Evolutionary conservation across 2,329 filamentous ascomycete species (phyloP), one percentile per base, ranked within the genome.

Genomic region (Colletotrichum noveboracense): DNA sequence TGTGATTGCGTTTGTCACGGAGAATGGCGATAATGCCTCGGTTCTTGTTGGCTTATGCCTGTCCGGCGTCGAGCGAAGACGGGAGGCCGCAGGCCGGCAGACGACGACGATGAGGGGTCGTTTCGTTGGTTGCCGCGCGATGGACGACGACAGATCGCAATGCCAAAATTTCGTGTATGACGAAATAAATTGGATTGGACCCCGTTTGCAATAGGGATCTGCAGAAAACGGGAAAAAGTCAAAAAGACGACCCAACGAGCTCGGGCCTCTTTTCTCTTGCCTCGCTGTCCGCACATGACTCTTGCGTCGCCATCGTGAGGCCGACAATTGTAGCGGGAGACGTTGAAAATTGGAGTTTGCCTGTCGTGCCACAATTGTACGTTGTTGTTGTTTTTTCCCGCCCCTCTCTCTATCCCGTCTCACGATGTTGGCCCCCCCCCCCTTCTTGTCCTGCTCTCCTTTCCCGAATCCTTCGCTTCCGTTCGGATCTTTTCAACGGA

Each of bases 151-250:
- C 30, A 56, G 68, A 66, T 52, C 21, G 21, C 61, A 55, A 66
- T 36, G 21, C 24, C 43, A 48, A 24, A 61, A 18, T 71, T 66
- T 55, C 24, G 34, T 34, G 34, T 66, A 72, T 75, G 69, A 72
- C 72, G 69, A 34, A 52, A 24, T 26, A 55, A 71, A 67, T 66
- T 58, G 62, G 18, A 30, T 55, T 38, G 56, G 52, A 32, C 73
- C 69, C 62, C 43, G 56, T 64, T 72, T 64, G 64, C 56, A 55
- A 75, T 75, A 38, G 64, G 26, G 73, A 75, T 75, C 73, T 75
- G 62, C 73, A 73, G 55, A 55, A 12, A 30, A 71, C 48, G 60
- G 55, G 21, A 58, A 58, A 74, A 26, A 43, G 21, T 38, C 68
- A 43, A 43, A 67, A 10, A 28, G n/a, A 32, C 10, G 6, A 24